phyloP scores from a whole-genome alignment of 2,329 filamentous ascomycete species.

The Curvularia lunata region DNA sequence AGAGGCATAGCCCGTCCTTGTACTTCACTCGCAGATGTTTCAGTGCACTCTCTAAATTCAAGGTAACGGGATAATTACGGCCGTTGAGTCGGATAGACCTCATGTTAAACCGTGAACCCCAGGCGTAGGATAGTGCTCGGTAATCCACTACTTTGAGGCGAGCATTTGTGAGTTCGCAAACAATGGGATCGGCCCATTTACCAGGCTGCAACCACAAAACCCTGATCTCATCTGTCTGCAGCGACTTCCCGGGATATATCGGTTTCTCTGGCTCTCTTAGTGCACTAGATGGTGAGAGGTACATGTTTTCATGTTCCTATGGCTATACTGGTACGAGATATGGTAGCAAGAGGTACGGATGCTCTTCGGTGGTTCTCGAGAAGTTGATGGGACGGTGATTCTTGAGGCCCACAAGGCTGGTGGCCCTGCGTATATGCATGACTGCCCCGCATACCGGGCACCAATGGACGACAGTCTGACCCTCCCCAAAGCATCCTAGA shows the following conservation, averaged over 20 bases:
- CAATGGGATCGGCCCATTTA: slow-evolving; percentile 18
- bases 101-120: neutral
- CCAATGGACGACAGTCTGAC: neutral
- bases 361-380: neutral
- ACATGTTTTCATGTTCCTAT: neutral
- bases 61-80: slow-evolving; percentile 9
- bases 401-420: neutral
- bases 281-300: slow-evolving; percentile 6
- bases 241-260: slow-evolving; percentile 1
- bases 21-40: slow-evolving; percentile 16
- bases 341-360: neutral
- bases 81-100: slow-evolving; percentile 12
- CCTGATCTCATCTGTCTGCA: slow-evolving; percentile 6
- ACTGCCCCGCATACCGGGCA: neutral
- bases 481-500: neutral
- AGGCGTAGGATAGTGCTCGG: neutral
- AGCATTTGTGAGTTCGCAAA: slow-evolving; percentile 13
- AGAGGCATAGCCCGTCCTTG: slow-evolving; percentile 11
- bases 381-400: too few relatives aligned
- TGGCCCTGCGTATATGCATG: neutral
- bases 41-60: slow-evolving; percentile 24
- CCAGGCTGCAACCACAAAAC: slow-evolving; percentile 17
- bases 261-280: neutral
- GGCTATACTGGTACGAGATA: neutral
- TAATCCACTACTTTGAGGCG: neutral